Base-by-base conservation (phyloP, 352 stramenopile genomes). In the Pseudoperonospora humuli region DNA sequence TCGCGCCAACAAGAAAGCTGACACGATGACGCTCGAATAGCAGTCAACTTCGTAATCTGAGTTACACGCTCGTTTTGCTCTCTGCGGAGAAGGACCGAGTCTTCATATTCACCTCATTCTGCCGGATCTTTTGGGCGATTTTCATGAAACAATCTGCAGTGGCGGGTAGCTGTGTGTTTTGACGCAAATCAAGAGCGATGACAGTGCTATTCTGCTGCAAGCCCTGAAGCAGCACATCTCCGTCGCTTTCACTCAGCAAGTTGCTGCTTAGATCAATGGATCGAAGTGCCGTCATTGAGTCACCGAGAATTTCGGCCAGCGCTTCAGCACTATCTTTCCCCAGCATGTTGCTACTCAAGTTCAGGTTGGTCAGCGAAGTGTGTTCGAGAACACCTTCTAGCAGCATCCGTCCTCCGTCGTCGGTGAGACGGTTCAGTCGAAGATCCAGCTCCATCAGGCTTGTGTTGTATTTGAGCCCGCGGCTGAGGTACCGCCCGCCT, bases 391-490 rank as follows among this genome's bases (percentile, higher is more conserved):
- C 41, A 0, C 86, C 88, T 57, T 97, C 84, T 0, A 96, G 46
- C 17, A 97, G 63, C 72, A 96, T 86, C 1, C 72, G 55, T 0
- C 83, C 86, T 3, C 88, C 86, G 35, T 97, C 86, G 53, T 97
- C 90, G 0, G 78, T 94, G 11, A 97, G 65, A 9, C 88, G 71
- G 49, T 97, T 97, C 24, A 97, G 57, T 1, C 86, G 75, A 24
- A 97, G 52, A 61, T 96, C 95, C n/a, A n/a, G n/a, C n/a, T n/a
- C n/a, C n/a, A n/a, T n/a, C n/a, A n/a, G n/a, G n/a, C n/a, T 89
- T 3, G 82, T 75, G 55, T 97, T 97, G 53, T 81, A 82, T 44
- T 87, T 82, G 31, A 97, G 68, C 1, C 83, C 89, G n/a, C 87
- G 70, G 27, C 84, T 93, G 15, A 97, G 66, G 63, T 97, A 96